Percentiles rank a stretch among this genome's conserved stretches.
These are phyloP conservation scores for Fusarium sp. DNA, from an alignment of 2,329 filamentous ascomycete species.

Conservation along the genomic window DNA sequence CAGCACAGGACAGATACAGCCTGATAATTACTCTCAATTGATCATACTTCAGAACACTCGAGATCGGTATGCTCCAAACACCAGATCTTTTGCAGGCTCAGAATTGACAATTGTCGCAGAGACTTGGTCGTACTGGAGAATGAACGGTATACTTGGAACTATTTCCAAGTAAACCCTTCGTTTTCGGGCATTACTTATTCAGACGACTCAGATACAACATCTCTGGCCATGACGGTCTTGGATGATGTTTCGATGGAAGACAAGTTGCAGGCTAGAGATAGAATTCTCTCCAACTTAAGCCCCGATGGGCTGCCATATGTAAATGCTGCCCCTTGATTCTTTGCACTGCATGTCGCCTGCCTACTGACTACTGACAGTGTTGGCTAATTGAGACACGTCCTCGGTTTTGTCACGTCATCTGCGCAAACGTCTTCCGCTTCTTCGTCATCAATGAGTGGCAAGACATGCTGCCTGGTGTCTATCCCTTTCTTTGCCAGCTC, in stretches of 20 bases:
- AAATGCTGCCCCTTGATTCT: neutral
- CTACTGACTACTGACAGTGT: neutral
- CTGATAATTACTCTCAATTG: slow-evolving; percentile 8
- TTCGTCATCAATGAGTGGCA: neutral
- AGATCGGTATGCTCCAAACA: neutral
- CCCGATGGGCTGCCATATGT: slow-evolving; percentile 1
- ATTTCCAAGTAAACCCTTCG: neutral
- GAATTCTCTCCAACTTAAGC: neutral
- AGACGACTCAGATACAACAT: slow-evolving; percentile 4
- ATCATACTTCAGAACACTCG: neutral
- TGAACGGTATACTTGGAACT: neutral
- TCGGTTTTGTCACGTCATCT: slow-evolving; percentile 4
- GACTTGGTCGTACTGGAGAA: neutral
- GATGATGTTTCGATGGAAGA: neutral
- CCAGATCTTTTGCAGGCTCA: fast-evolving
- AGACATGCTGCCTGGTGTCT: neutral
- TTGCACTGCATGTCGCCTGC: too few species aligned
- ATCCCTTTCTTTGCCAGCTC: neutral
- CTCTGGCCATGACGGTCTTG: neutral
- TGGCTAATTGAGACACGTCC: neutral
- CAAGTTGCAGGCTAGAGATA: neutral
- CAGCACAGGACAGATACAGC: neutral
- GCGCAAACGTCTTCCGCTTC: slow-evolving; percentile 15
- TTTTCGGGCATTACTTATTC: neutral
- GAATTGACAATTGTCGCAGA: neutral